A percentile compares a stretch with the other conserved stretches of the same genome.
These are phyloP conservation scores for Penicillium sp. DNA, from an alignment of 2,329 filamentous ascomycete species.

Conservation along the genomic window DNA sequence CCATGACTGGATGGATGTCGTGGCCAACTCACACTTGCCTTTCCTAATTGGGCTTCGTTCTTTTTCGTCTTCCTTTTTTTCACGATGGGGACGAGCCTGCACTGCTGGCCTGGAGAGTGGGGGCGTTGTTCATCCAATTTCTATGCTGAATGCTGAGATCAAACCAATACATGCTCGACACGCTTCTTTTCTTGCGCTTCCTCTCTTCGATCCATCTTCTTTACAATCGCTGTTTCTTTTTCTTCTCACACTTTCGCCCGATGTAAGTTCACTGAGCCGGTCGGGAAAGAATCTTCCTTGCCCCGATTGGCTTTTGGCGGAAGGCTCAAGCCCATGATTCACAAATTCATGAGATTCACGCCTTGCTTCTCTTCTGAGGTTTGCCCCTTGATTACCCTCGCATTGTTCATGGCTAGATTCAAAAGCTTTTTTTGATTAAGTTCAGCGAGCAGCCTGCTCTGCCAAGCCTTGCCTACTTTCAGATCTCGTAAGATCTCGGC, in stretches of 20 bases:
- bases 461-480: not conserved
- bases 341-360: slow-evolving; percentile 1
- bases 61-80: not conserved
- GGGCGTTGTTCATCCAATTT: not conserved
- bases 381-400: not conserved
- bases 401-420: not conserved
- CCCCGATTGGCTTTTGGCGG: slow-evolving; percentile 7
- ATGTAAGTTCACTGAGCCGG: not conserved
- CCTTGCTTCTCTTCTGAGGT: slow-evolving; percentile 2
- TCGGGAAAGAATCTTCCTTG: slow-evolving; percentile 1
- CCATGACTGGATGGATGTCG: slow-evolving; percentile 21
- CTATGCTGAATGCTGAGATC: not conserved
- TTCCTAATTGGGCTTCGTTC: slow-evolving; percentile 14
- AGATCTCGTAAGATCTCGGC: not conserved
- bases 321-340: not conserved
- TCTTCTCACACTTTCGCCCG: not conserved
- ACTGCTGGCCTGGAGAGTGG: not conserved
- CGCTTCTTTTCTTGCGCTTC: not conserved
- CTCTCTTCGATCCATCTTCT: not conserved
- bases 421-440: not conserved
- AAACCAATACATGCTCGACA: not conserved
- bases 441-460: not conserved
- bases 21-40: slow-evolving; percentile 24
- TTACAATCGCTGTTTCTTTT: not conserved
- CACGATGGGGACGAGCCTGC: not conserved